Evolutionary conservation across 768 basidiomycete species (phyloP), one percentile per base, ranked within the genome.

Genomic region (Russula olivacea): DNA sequence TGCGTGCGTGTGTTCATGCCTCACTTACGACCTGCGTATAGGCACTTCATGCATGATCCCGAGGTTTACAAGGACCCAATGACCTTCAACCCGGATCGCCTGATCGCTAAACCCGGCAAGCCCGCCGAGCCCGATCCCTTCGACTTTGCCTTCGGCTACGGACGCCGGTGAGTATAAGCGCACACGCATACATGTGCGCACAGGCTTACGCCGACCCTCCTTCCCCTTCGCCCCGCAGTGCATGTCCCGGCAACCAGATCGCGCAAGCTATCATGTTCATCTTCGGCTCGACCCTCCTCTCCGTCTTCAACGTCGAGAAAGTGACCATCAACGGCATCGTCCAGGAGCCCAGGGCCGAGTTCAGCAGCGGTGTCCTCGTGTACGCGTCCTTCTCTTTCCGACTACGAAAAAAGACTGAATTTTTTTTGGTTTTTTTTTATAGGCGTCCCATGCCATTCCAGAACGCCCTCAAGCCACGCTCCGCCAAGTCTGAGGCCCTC

Each of bases 21-120:
- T 21, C 15, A n/a, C 30, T 52, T 2, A 52, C 51, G 9, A 30
- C 21, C 10, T 32, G 19, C 30, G 34, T 30, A 32, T 28, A 75
- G 74, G 72, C 59, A 56, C 30, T 68, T 75, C 47, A 34, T 72
- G 45, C 73, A 71, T 54, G 70, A 76, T 48, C 71, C 71, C 7
- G 58, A 69, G 8, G 62, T 68, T 11, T 74, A 72, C 65, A 64
- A 63, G n/a, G 65, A 70, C 30, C 73, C 73, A 12, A 63, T 64
- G 61, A 60, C 50, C 7, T 75, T 73, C 63, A 65, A 70, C 51
- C 75, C 74, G 5, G 67, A 72, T 23, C 69, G 74, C 15, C 73
- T 72, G 59, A 51, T 74, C 9, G n/a, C 65, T 7, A 19, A 60
- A 15, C 58, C 51, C 11, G 66, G 67, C 3, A 62, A 61, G 28